These are phyloP conservation scores for Plenodomus biglobosus DNA, from an alignment of 2,329 filamentous ascomycete species.

Conservation along the genomic window DNA sequence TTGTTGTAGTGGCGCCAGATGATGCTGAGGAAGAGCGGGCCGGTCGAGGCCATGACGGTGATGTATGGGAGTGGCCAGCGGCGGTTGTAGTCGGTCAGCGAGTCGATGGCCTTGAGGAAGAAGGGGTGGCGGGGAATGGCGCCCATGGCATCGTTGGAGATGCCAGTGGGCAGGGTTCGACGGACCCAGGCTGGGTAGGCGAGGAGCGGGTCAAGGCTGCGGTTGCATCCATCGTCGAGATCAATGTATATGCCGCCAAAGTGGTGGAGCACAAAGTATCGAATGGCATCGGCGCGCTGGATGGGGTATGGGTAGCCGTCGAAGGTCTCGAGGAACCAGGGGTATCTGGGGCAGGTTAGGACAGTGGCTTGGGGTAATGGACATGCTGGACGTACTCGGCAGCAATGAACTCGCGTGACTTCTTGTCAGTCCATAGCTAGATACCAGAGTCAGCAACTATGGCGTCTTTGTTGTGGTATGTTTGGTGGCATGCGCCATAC, in stretches of 20 bases:
- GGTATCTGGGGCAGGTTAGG: too few species aligned
- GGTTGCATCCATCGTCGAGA: conserved; percentile 71
- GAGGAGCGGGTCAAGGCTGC: conserved; percentile 67
- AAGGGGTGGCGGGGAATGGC: conserved; percentile 71
- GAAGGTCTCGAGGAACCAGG: conserved; percentile 76
- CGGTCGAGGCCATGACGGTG: conserved; percentile 78
- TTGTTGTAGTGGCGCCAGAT: conserved; percentile 74
- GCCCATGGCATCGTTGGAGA: conserved; percentile 81
- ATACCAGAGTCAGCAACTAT: conserved; percentile 9
- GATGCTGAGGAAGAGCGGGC: conserved; percentile 73
- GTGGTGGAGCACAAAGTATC: conserved; percentile 76
- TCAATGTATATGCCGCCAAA: conserved; percentile 83
- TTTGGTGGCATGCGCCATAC: conserved; percentile 44
- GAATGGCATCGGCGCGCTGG: conserved; percentile 74
- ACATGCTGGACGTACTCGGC: too few species aligned
- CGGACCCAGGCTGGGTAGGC: conserved; percentile 70
- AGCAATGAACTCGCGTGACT: conserved; percentile 69
- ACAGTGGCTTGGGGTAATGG: too few species aligned
- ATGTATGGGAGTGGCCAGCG: conserved; percentile 72
- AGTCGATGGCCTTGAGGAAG: conserved; percentile 69
- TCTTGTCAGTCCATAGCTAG: conserved; percentile 75
- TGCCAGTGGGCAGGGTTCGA: conserved; percentile 72
- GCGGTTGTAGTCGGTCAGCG: conserved; percentile 66
- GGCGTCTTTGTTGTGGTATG: conserved; percentile 26
- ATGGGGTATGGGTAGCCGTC: conserved; percentile 74